phyloP scores from a whole-genome alignment of 805 yeast genomes.

The Lachancea waltii region DNA sequence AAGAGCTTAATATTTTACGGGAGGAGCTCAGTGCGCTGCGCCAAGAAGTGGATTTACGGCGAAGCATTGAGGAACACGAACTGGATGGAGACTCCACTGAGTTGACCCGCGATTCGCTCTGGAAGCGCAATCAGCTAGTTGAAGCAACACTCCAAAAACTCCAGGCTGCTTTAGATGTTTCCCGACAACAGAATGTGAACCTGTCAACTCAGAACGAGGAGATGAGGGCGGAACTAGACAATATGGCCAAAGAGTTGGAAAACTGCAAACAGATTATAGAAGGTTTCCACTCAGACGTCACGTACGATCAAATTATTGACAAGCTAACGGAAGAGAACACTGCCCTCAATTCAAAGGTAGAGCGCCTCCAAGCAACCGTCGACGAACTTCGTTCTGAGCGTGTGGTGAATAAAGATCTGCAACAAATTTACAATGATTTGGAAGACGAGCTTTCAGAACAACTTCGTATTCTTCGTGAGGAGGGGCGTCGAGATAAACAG shows the following conservation, averaged over 20 bases:
- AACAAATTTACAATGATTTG: constrained; percentile 42
- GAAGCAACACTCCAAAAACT: constrained; percentile 37
- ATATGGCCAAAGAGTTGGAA: constrained; percentile 9
- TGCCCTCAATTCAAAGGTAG: constrained; percentile 32
- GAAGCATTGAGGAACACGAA: constrained; percentile 12
- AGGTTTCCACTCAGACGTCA: constrained; percentile 27
- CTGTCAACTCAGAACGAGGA: constrained; percentile 25
- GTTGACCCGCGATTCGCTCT: constrained; percentile 4
- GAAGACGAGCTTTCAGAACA: constrained; percentile 40
- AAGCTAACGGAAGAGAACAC: constrained; percentile 34
- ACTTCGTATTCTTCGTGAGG: constrained; percentile 25
- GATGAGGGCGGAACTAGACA: constrained; percentile 5
- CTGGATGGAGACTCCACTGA: constrained; percentile 10
- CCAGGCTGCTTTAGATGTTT: constrained; percentile 3
- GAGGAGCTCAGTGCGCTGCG: constrained; percentile 31
- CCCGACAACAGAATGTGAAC: constrained; percentile 23
- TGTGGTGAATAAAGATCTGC: constrained; percentile 36
- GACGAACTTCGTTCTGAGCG: constrained; percentile 8
- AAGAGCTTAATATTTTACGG: constrained; percentile 28
- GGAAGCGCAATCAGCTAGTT: constrained; percentile 33
- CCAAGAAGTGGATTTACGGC: constrained; percentile 25
- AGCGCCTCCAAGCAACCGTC: constrained; percentile 33
- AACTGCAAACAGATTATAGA: constrained; percentile 15
- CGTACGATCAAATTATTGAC: constrained; percentile 32
- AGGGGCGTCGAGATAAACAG: constrained; percentile 1